Conservation (phyloP, 1,284 basidiomycete species). For the Hortiboletus rubellus region DNA sequence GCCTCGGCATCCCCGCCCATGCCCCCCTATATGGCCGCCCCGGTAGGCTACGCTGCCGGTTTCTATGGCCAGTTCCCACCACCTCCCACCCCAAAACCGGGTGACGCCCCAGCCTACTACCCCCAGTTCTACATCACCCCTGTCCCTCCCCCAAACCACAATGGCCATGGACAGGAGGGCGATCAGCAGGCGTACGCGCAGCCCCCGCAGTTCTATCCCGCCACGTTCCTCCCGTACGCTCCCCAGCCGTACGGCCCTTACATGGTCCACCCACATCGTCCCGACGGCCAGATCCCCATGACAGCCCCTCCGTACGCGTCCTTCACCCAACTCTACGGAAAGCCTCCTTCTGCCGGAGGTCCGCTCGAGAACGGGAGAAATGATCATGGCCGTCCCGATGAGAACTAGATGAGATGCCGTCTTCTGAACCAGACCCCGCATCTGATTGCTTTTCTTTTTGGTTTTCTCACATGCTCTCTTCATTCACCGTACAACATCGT, state of each 20-base stretch:
- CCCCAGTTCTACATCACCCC: conserved; percentile 50
- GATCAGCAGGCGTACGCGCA: conserved; percentile 46
- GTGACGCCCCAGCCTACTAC: conserved; percentile 51
- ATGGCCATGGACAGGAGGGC: conserved; percentile 45
- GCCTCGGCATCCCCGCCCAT: conserved; percentile 46
- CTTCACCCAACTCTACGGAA: conserved; percentile 38
- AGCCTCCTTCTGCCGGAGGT: conserved; percentile 35
- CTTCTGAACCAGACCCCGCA: conserved; percentile 14
- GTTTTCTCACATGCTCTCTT: conserved; percentile 21
- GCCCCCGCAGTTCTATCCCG: conserved; percentile 50
- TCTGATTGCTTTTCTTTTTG: conserved; percentile 18
- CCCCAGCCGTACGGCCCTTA: conserved; percentile 53
- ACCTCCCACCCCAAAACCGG: conserved; percentile 49
- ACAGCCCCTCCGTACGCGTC: conserved; percentile 37
- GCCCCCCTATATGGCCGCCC: conserved; percentile 45
- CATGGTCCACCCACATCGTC: conserved; percentile 47
- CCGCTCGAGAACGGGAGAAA: conserved; percentile 33
- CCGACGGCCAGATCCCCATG: conserved; percentile 43
- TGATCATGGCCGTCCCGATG: conserved; percentile 34
- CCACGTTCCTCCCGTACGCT: conserved; percentile 48
- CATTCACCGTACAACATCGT: conserved; percentile 12
- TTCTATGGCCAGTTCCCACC: conserved; percentile 53
- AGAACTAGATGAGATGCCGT: conserved; percentile 32
- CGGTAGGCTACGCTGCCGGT: conserved; percentile 43
- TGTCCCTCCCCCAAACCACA: conserved; percentile 42